Conservation (phyloP, 2,329 filamentous ascomycete genomes). For the Hypoxylon sp. region DNA sequence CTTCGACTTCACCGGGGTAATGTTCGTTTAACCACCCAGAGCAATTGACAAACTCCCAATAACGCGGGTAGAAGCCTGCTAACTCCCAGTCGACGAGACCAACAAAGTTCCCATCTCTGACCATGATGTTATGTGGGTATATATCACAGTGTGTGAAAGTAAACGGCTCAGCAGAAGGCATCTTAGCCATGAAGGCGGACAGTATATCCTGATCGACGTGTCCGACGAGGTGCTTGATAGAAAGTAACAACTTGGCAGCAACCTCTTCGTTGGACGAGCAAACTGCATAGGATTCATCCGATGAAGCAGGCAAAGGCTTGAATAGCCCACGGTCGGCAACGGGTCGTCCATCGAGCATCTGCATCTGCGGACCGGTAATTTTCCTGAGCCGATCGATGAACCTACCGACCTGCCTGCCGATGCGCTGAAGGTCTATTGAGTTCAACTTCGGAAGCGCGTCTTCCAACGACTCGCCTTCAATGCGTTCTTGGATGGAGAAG, state of each 20-base stretch:
- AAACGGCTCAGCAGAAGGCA: slow-evolving; percentile 34
- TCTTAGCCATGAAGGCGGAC: slow-evolving; percentile 33
- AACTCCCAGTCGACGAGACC: slow-evolving; percentile 36
- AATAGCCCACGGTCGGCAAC: slow-evolving; percentile 32
- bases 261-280: slow-evolving; percentile 22
- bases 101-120: slow-evolving; percentile 37
- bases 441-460: slow-evolving; percentile 10
- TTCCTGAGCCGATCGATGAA: slow-evolving; percentile 16
- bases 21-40: slow-evolving; percentile 19
- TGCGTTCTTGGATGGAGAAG: slow-evolving; percentile 24
- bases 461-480: slow-evolving; percentile 29
- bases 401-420: slow-evolving; percentile 20
- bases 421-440: slow-evolving; percentile 17
- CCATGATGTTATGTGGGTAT: slow-evolving; percentile 37
- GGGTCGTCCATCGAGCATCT: slow-evolving; percentile 22
- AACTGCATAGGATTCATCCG: not conserved
- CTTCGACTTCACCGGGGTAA: slow-evolving; percentile 10
- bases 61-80: slow-evolving; percentile 33
- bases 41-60: slow-evolving; percentile 41
- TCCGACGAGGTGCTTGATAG: not conserved
- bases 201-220: not conserved
- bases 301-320: slow-evolving; percentile 3
- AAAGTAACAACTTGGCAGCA: slow-evolving; percentile 5
- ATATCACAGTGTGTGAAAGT: slow-evolving; percentile 37
- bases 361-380: slow-evolving; percentile 12